phyloP scores from a whole-genome alignment of 441 rosid species.

The Flueggea neowawraea region DNA sequence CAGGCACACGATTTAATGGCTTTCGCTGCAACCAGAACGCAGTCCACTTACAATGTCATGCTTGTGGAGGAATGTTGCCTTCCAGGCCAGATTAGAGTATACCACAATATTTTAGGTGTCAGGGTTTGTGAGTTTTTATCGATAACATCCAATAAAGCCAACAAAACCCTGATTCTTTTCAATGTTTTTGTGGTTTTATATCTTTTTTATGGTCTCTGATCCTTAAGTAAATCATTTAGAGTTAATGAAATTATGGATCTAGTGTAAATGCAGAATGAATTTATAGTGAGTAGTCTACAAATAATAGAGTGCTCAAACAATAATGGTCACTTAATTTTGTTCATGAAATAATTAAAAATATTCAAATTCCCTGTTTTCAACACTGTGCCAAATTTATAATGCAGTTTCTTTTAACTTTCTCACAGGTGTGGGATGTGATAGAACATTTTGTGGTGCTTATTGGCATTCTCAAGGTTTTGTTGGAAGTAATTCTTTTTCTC shows the following conservation, averaged over 20 bases:
- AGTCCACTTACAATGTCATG: conserved; percentile 77
- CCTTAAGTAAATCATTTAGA: too few species aligned
- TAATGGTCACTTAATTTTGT: too few species aligned
- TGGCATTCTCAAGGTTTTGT: conserved; percentile 61
- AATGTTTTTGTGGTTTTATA: background rate
- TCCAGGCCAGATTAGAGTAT: conserved; percentile 49
- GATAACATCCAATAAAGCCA: background rate
- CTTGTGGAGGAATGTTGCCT: conserved; percentile 88
- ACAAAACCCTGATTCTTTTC: background rate
- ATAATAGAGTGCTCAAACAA: too few species aligned
- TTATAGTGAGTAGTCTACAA: too few species aligned
- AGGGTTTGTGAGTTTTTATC: background rate
- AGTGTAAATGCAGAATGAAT: too few species aligned
- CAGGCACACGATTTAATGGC: conserved; percentile 53
- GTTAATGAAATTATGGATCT: too few species aligned
- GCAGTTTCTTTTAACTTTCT: conserved; percentile 9
- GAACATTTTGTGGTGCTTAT: conserved; percentile 82
- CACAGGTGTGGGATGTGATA: conserved; percentile 87
- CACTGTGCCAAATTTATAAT: background rate
- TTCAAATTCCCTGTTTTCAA: too few species aligned
- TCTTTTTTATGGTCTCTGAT: too few species aligned
- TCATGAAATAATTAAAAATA: background rate
- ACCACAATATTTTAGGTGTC: conserved; percentile 83
- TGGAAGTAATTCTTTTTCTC: conserved; percentile 30
- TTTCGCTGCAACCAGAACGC: conserved; percentile 61